phyloP scores from a whole-genome alignment of 805 yeast species.

The Yarrowia sp. region DNA sequence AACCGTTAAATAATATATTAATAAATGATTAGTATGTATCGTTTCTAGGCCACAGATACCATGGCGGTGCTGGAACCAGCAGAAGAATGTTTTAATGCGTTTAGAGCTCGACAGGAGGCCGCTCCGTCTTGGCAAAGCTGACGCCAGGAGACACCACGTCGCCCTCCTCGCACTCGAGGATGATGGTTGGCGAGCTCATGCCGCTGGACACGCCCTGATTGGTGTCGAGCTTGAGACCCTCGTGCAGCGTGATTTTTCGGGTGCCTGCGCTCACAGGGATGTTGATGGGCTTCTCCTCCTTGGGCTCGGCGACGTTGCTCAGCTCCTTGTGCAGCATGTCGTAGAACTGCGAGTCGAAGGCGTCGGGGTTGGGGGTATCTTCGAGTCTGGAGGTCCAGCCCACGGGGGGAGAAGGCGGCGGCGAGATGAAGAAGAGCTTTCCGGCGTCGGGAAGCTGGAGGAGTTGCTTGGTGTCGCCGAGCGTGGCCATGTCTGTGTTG shows the following conservation, averaged over 20 bases:
- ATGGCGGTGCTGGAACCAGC: not conserved
- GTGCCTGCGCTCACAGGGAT: not conserved
- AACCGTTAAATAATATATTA: not conserved
- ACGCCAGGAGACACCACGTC: constrained; percentile 6
- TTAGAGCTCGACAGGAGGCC: not conserved
- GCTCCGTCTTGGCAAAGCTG: not conserved
- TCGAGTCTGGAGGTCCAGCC: constrained; percentile 34
- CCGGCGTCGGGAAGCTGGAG: constrained; percentile 35
- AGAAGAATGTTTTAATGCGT: not conserved
- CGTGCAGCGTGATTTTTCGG: constrained; percentile 21
- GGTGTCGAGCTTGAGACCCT: constrained; percentile 25
- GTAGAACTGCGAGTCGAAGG: constrained; percentile 29
- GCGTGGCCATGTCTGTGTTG: constrained; percentile 18
- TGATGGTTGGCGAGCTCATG: constrained; percentile 32
- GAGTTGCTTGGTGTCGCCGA: not conserved
- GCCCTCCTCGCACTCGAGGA: constrained; percentile 31
- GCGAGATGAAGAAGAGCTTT: constrained; percentile 34
- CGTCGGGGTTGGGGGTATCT: constrained; percentile 32
- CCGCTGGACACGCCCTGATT: constrained; percentile 23
- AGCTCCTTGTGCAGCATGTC: not conserved
- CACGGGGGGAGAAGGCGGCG: constrained; percentile 36
- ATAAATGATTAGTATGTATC: constrained; percentile 5
- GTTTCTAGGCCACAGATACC: not conserved
- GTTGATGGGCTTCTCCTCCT: constrained; percentile 21
- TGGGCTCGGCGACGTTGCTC: constrained; percentile 10